Evolutionary conservation across 225 moss, liverwort and hornwort genomes (phyloP).

Genomic region (Physcomitrium patens): DNA sequence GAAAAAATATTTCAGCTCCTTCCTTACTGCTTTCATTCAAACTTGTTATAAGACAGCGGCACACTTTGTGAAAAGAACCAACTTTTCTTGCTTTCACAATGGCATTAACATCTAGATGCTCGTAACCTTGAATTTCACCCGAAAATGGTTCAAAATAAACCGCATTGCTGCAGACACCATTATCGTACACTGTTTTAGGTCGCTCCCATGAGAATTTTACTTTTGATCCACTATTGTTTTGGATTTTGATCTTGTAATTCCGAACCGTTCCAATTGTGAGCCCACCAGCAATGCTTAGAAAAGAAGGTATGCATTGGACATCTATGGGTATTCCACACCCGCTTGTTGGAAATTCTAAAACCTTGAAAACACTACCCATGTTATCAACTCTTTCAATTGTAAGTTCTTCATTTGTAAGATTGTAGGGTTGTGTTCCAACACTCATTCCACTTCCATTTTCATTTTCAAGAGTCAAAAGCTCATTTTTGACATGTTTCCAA

Average conservation of each 20-base stretch:
- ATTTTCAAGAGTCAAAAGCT: slow-evolving; percentile 53
- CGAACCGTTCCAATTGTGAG: slow-evolving; percentile 58
- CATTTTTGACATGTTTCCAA: slow-evolving; percentile 66
- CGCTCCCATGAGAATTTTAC: slow-evolving; percentile 67
- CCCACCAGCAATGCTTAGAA: slow-evolving; percentile 72
- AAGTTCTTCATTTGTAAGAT: slow-evolving; percentile 45
- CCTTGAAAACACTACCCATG: slow-evolving; percentile 59
- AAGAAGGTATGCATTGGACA: slow-evolving; percentile 56
- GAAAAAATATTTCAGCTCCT: slow-evolving; percentile 45
- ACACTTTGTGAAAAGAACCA: slow-evolving; percentile 62
- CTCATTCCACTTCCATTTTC: slow-evolving; percentile 15
- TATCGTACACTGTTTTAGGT: slow-evolving; percentile 37
- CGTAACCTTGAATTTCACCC: slow-evolving; percentile 49
- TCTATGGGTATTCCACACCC: slow-evolving; percentile 64
- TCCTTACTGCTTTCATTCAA: slow-evolving; percentile 37
- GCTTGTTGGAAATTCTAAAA: slow-evolving; percentile 58
- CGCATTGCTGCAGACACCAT: slow-evolving; percentile 38
- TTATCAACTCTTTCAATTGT: slow-evolving; percentile 65
- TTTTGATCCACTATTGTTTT: slow-evolving; percentile 54
- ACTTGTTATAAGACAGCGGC: slow-evolving; percentile 49
- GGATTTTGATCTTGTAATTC: slow-evolving; percentile 51
- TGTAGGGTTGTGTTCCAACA: not conserved
- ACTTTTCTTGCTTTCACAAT: slow-evolving; percentile 68
- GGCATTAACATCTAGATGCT: slow-evolving; percentile 39
- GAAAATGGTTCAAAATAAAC: slow-evolving; percentile 59